phyloP scores from a whole-genome alignment of 352 stramenopile genomes.

The Globisporangium iwayamae region DNA sequence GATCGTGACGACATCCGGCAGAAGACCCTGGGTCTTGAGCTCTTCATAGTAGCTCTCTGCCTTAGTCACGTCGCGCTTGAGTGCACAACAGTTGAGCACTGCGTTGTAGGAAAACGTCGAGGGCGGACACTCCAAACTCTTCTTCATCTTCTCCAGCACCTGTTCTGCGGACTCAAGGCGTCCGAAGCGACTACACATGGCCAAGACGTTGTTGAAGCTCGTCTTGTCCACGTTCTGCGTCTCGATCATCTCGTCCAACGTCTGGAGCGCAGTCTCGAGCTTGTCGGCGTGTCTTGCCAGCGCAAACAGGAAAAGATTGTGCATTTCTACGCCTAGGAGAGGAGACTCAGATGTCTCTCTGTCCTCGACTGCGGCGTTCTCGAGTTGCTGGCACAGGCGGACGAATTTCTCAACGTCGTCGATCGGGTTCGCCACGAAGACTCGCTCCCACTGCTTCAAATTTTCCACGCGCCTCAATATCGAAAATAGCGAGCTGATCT shows the following conservation, averaged over 20 bases:
- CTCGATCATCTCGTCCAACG: slow-evolving; percentile 38
- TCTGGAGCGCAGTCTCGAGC: slow-evolving; percentile 24
- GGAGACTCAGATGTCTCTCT: not conserved
- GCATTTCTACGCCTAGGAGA: slow-evolving; percentile 3
- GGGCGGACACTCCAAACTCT: not conserved
- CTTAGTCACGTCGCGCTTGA: slow-evolving; percentile 23
- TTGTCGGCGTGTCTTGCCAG: slow-evolving; percentile 2
- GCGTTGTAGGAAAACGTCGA: slow-evolving; percentile 34
- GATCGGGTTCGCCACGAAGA: slow-evolving; percentile 6
- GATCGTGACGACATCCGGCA: slow-evolving; percentile 38
- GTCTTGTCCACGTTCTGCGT: slow-evolving; percentile 12
- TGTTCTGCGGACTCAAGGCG: slow-evolving; percentile 24
- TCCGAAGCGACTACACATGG: slow-evolving; percentile 31
- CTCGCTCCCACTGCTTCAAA: slow-evolving; percentile 17
- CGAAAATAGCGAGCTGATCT: not conserved
- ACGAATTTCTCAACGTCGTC: slow-evolving; percentile 15
- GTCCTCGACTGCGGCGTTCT: not conserved
- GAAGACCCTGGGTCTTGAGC: slow-evolving; percentile 24
- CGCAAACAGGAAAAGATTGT: slow-evolving; percentile 18
- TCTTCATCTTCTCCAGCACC: slow-evolving; percentile 37
- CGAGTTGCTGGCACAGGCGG: slow-evolving; percentile 4
- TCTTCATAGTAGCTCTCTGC: slow-evolving; percentile 36
- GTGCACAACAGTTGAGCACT: slow-evolving; percentile 42
- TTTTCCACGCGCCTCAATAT: slow-evolving; percentile 9
- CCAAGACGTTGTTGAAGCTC: slow-evolving; percentile 40